Conservation (phyloP, 495 filamentous ascomycete species). For the Usnea hakonensis region DNA sequence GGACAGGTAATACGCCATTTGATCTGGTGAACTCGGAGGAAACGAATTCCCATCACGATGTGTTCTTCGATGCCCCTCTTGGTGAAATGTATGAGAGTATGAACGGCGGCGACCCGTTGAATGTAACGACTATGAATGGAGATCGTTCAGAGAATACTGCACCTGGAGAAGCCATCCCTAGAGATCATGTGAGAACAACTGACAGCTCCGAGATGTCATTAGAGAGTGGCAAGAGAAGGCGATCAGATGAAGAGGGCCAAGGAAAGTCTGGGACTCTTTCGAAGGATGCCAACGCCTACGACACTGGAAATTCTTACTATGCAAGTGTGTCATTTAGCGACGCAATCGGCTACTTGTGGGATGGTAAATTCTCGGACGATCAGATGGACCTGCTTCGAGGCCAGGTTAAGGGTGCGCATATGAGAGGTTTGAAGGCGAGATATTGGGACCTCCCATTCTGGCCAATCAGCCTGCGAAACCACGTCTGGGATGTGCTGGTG, state of each 20-base stretch:
- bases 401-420: slow-evolving; percentile 62
- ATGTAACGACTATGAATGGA: neutral
- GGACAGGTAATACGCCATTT: slow-evolving; percentile 42
- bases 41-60: slow-evolving; percentile 36
- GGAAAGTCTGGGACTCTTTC: slow-evolving; percentile 9
- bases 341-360: slow-evolving; percentile 29
- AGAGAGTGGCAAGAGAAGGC: neutral
- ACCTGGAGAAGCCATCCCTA: neutral
- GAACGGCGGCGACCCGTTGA: slow-evolving; percentile 6
- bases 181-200: neutral
- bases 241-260: slow-evolving; percentile 16
- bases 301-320: slow-evolving; percentile 39
- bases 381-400: slow-evolving; percentile 55
- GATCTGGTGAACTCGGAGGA: slow-evolving; percentile 30
- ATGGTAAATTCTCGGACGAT: slow-evolving; percentile 24
- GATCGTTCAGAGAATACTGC: neutral
- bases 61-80: slow-evolving; percentile 47
- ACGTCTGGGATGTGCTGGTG: slow-evolving; percentile 65
- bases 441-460: slow-evolving; percentile 77
- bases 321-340: slow-evolving; percentile 37
- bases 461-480: slow-evolving; percentile 65
- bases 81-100: slow-evolving; percentile 18
- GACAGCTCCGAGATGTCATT: neutral
- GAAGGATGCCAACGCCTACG: slow-evolving; percentile 25
- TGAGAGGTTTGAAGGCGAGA: slow-evolving; percentile 59